A percentile compares a stretch with the other conserved stretches of the same genome.
phyloP scores from a whole-genome alignment of 106 monocot genomes.

The Chionographis japonica region DNA sequence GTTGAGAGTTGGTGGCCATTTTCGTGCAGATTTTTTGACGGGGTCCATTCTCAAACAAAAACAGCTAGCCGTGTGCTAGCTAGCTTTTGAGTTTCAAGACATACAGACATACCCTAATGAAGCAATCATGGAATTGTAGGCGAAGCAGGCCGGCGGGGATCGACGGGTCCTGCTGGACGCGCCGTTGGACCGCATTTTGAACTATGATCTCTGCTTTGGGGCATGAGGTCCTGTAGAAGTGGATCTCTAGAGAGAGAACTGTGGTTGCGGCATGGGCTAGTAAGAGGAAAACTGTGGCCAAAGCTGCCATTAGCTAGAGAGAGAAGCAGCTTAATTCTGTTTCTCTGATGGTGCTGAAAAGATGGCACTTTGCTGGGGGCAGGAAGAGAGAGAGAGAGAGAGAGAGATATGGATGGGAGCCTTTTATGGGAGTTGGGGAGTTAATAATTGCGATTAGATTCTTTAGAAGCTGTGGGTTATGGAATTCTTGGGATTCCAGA shows the following conservation, averaged over 20 bases:
- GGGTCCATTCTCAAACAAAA: too few relatives aligned
- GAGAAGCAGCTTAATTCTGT: neutral
- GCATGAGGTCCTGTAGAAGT: conserved; percentile 43
- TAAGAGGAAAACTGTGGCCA: neutral
- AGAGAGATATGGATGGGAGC: too few relatives aligned
- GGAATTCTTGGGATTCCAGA: conserved; percentile 11
- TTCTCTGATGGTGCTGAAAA: too few relatives aligned
- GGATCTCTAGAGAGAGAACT: conserved; percentile 17
- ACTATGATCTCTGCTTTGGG: conserved; percentile 39
- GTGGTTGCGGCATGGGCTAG: neutral
- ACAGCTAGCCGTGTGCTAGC: too few relatives aligned
- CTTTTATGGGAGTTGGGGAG: neutral
- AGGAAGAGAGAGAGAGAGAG: neutral
- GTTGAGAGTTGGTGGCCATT: too few relatives aligned
- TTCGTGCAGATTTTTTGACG: too few relatives aligned
- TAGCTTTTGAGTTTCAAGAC: neutral
- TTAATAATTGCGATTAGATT: neutral
- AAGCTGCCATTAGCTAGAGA: conserved; percentile 1
- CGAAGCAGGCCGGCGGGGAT: conserved; percentile 36
- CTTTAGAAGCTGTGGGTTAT: neutral
- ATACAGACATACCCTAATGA: conserved; percentile 31
- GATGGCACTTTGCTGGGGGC: neutral
- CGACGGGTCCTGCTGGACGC: conserved; percentile 17
- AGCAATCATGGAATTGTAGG: conserved; percentile 57
- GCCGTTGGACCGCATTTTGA: conserved; percentile 13